A percentile compares a stretch with the other conserved stretches of the same genome.
Evolutionary conservation across 192 early-diverging fungal genomes (phyloP).

Genomic region (Coemansia sp.): DNA sequence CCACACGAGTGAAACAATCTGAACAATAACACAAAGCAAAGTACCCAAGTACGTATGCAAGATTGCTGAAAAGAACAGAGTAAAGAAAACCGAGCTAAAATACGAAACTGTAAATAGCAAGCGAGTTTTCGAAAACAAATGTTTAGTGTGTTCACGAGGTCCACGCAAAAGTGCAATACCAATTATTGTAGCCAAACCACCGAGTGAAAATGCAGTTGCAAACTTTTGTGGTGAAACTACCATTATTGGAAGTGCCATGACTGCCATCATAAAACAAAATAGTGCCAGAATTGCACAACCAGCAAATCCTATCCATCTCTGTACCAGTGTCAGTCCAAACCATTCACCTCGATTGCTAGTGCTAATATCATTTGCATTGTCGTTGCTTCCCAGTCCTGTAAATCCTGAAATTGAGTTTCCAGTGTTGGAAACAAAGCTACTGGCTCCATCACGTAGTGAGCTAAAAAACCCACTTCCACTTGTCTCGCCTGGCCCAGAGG

Average conservation of each 20-base stretch:
- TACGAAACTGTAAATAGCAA: constrained; percentile 80
- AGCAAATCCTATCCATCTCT: constrained; percentile 54
- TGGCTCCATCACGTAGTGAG: constrained; percentile 46
- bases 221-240: constrained; percentile 71
- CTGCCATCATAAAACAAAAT: constrained; percentile 55
- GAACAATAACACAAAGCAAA: constrained; percentile 73
- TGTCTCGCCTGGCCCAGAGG: constrained; percentile 10
- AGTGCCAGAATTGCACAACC: constrained; percentile 50
- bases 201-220: constrained; percentile 74
- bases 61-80: constrained; percentile 75
- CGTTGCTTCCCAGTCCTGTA: constrained; percentile 15
- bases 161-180: constrained; percentile 77
- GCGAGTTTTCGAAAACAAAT: constrained; percentile 75
- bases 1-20: constrained; percentile 79
- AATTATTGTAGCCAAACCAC: constrained; percentile 53
- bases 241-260: constrained; percentile 65
- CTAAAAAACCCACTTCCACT: constrained; percentile 38
- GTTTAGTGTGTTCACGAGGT: constrained; percentile 74
- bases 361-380: constrained; percentile 4
- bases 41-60: constrained; percentile 77
- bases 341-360: constrained; percentile 43
- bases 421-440: constrained; percentile 38
- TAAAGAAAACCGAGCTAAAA: constrained; percentile 77
- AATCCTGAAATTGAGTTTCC: constrained; percentile 35
- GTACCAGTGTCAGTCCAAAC: constrained; percentile 53